These are phyloP conservation scores for Zasmidium citrigriseum DNA, from an alignment of 2,329 filamentous ascomycete genomes.

Conservation along the genomic window DNA sequence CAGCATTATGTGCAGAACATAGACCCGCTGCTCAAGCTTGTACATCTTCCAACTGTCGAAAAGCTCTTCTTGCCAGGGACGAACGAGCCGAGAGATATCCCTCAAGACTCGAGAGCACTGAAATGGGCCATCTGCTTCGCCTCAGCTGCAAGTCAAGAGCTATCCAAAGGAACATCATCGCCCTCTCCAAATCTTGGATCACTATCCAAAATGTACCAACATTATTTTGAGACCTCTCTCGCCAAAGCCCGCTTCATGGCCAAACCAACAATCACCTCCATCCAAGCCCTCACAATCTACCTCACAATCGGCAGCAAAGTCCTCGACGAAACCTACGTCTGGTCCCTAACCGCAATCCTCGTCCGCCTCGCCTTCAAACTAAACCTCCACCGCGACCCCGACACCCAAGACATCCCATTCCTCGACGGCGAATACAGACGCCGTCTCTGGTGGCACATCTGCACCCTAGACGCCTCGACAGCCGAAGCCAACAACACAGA, in stretches of 20 bases:
- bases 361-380: constrained; percentile 22
- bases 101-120: constrained; percentile 15
- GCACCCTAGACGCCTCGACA: constrained; percentile 20
- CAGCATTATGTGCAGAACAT: constrained; percentile 18
- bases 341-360: constrained; percentile 20
- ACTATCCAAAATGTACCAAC: constrained; percentile 15
- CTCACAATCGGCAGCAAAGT: constrained; percentile 17
- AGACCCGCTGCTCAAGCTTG: constrained; percentile 24
- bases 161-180: constrained; percentile 3
- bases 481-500: constrained; percentile 21
- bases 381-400: constrained; percentile 24
- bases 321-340: constrained; percentile 17
- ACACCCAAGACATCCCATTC: constrained; percentile 15
- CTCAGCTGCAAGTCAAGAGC: constrained; percentile 18
- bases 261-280: constrained; percentile 15
- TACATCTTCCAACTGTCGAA: constrained; percentile 17
- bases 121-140: constrained; percentile 24
- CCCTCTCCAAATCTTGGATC: constrained; percentile 5
- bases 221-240: constrained; percentile 15
- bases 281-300: constrained; percentile 22
- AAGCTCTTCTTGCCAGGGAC: constrained; percentile 15
- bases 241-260: constrained; percentile 17
- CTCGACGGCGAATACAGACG: constrained; percentile 22
- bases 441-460: constrained; percentile 27
- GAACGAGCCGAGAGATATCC: constrained; percentile 4